Conservation (phyloP, 1,284 basidiomycete species). For the Rhodotorula sp. region DNA sequence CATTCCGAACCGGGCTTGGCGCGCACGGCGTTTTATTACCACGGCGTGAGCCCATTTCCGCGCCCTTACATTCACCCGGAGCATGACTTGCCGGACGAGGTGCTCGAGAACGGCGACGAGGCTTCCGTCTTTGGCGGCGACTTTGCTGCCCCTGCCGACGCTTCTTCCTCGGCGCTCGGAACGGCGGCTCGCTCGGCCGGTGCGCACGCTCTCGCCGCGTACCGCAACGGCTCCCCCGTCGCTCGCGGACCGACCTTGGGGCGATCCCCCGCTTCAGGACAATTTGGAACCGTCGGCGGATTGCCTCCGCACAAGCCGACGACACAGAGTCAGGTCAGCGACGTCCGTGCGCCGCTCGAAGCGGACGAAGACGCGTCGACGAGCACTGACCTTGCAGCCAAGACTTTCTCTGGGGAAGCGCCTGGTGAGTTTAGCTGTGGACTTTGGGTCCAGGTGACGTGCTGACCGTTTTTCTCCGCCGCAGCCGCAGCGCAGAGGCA, state of each 20-base stretch:
- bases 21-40: conserved; percentile 6
- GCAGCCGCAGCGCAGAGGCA: too few relatives aligned
- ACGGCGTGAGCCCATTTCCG: background rate
- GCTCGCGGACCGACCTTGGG: background rate
- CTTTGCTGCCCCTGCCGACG: background rate
- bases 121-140: conserved; percentile 4
- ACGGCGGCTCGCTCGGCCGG: background rate
- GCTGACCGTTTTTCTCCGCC: too few relatives aligned
- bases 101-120: conserved; percentile 17
- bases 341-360: background rate
- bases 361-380: too few relatives aligned
- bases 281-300: too few relatives aligned
- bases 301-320: background rate
- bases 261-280: too few relatives aligned
- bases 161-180: background rate
- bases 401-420: too few relatives aligned
- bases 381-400: too few relatives aligned
- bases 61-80: conserved; percentile 21
- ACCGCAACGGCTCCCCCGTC: background rate
- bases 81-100: background rate
- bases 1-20: conserved; percentile 19
- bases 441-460: too few relatives aligned
- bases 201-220: background rate
- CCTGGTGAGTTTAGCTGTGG: too few relatives aligned
- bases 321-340: background rate